Percentiles rank a stretch among this genome's conserved stretches.
Conservation (phyloP, 805 yeast genomes). For the Candida manassasensis region DNA sequence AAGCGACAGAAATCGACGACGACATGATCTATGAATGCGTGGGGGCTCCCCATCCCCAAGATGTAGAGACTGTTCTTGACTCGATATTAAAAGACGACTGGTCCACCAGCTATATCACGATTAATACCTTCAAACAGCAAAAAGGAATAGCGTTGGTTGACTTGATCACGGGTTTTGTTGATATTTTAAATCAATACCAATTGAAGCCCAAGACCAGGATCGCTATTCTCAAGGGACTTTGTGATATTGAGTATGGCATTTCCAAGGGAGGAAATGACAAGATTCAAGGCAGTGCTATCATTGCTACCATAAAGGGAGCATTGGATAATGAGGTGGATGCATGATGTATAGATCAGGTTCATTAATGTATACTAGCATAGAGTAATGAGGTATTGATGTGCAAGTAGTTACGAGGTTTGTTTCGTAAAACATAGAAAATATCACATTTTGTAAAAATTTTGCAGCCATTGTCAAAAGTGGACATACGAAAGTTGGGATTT, state of each 20-base stretch:
- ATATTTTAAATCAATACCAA: conserved; percentile 64
- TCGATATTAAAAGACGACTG: conserved; percentile 84
- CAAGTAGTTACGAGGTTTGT: too few relatives aligned
- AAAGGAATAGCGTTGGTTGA: conserved; percentile 92
- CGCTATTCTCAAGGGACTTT: conserved; percentile 60
- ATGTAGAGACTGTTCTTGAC: conserved; percentile 68
- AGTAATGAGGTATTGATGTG: too few relatives aligned
- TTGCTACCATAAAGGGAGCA: conserved; percentile 76
- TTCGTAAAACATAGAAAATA: too few relatives aligned
- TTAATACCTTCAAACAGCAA: conserved; percentile 57
- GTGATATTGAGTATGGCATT: conserved; percentile 88
- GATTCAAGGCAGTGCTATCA: conserved; percentile 83
- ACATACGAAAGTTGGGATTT: too few relatives aligned
- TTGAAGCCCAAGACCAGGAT: conserved; percentile 59
- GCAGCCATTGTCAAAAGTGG: too few relatives aligned
- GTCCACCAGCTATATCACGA: conserved; percentile 66
- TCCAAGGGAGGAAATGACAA: conserved; percentile 90
- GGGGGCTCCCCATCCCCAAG: conserved; percentile 92
- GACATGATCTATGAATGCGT: conserved; percentile 88
- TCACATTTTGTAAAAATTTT: too few relatives aligned
- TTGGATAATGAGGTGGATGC: conserved; percentile 46
- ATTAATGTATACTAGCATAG: too few relatives aligned
- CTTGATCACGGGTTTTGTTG: conserved; percentile 69
- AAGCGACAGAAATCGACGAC: conserved; percentile 50
- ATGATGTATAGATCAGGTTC: too few relatives aligned